Conservation (phyloP, 495 filamentous ascomycete genomes). For the Hypoxylon lenormandii region DNA sequence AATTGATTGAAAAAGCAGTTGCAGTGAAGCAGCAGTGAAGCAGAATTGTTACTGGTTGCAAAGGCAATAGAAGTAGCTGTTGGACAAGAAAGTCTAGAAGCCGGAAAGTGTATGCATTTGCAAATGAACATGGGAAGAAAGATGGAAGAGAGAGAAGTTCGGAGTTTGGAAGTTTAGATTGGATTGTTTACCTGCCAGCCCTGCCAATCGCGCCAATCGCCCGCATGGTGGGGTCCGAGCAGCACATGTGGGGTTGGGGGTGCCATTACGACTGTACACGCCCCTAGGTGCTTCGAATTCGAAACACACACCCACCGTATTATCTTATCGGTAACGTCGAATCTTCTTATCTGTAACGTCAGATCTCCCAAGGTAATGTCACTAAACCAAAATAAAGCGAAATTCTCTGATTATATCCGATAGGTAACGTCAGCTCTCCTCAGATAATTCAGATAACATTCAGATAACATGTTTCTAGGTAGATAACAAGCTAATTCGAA, state of each 20-base stretch:
- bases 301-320: too few relatives aligned
- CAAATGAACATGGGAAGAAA: conserved; percentile 10
- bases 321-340: too few relatives aligned
- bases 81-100: conserved; percentile 21
- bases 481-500: too few relatives aligned
- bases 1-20: conserved; percentile 17
- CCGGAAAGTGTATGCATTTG: conserved; percentile 10
- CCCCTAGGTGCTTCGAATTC: conserved; percentile 1
- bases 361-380: too few relatives aligned
- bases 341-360: too few relatives aligned
- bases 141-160: conserved; percentile 1
- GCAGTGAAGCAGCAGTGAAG: conserved; percentile 21
- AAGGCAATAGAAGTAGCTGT: conserved; percentile 35
- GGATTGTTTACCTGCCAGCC: conserved; percentile 17
- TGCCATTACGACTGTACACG: not conserved
- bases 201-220: too few relatives aligned
- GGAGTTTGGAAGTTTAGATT: not conserved
- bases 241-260: not conserved
- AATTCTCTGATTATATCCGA: too few relatives aligned
- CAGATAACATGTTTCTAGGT: too few relatives aligned
- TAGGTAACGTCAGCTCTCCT: too few relatives aligned
- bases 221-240: conserved; percentile 16
- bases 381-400: too few relatives aligned
- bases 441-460: too few relatives aligned
- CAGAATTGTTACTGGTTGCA: conserved; percentile 21